Base-by-base conservation (phyloP, 2,329 filamentous ascomycete species). In the Dothideomycetes sp. region DNA sequence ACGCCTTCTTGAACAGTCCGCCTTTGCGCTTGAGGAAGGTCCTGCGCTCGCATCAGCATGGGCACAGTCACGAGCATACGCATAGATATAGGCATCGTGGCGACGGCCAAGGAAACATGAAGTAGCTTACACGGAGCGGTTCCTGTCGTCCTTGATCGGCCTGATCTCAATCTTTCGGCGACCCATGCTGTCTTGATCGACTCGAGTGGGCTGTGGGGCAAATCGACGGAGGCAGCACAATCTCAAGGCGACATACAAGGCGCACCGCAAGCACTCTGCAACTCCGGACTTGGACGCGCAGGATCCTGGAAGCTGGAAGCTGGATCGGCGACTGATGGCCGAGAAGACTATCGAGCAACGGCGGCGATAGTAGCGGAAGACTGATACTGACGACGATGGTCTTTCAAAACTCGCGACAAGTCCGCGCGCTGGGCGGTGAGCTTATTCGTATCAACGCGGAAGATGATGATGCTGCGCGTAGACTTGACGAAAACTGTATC, bases 111-210 rank as follows among this genome's bases (percentile, higher is more conserved):
- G 47, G 19, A 5, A n/a, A n/a, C n/a, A n/a, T 27, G 14, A n/a
- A 16, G 10, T 11, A 38, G 12, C 42, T 31, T 86, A 95, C 88
- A 95, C 88, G 56, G 88, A 94, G 61, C 88, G 86, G 61, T 95
- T 95, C 56, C 88, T 79, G 65, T 95, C 88, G 78, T 95, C 88
- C 67, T 94, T 95, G 73, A 96, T 96, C 53, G 89, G 86, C 69
- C 95, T 95, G 73, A 98, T 96, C 71, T 96, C 91, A 61, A 98
- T 98, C 78, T 98, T 98, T 75, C 91, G 80, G 64, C 91, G 81
- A 63, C 91, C 91, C 91, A 98, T 98, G 39, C 47, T 65, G 56
- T 47, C 37, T 35, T 34, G 35, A 30, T 27, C 10, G 17, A 35
- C 33, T 14, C 33, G 17, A 19, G 9, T 19, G 33, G n/a, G 33